These are phyloP conservation scores for Bipolaris sorokiniana DNA, from an alignment of 2,329 filamentous ascomycete genomes.

Conservation along the genomic window DNA sequence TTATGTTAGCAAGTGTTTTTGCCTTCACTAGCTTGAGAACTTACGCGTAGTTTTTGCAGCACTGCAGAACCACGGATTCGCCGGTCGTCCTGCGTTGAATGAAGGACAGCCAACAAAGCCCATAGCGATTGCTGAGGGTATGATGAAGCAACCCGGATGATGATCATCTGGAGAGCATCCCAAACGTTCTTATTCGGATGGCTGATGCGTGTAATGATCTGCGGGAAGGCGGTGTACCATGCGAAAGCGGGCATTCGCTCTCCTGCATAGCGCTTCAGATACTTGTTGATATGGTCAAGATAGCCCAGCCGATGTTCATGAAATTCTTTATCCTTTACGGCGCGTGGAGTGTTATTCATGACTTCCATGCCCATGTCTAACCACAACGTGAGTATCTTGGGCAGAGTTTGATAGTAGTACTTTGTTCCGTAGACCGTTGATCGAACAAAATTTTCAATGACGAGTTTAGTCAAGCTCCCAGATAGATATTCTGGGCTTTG, in stretches of 20 bases:
- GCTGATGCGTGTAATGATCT: slow-evolving; percentile 94
- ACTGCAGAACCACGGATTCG: slow-evolving; percentile 58
- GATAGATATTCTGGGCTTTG: slow-evolving; percentile 66
- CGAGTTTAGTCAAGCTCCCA: slow-evolving; percentile 83
- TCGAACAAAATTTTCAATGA: slow-evolving; percentile 91
- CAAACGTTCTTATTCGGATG: slow-evolving; percentile 82
- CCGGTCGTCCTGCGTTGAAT: slow-evolving; percentile 76
- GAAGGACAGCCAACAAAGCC: slow-evolving; percentile 86
- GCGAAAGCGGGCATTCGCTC: slow-evolving; percentile 73
- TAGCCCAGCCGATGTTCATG: slow-evolving; percentile 37
- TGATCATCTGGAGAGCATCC: slow-evolving; percentile 76
- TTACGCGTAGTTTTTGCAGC: slow-evolving; percentile 50
- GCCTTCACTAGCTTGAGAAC: slow-evolving; percentile 13
- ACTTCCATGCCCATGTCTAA: slow-evolving; percentile 84
- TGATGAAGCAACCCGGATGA: slow-evolving; percentile 82
- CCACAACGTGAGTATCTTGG: slow-evolving; percentile 91
- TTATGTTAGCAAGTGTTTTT: slow-evolving; percentile 40
- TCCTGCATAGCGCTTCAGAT: slow-evolving; percentile 77
- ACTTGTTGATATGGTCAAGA: slow-evolving; percentile 59
- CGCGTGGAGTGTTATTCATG: slow-evolving; percentile 40
- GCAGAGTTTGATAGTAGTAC: slow-evolving; percentile 93
- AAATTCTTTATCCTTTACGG: slow-evolving; percentile 39
- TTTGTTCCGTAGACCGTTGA: slow-evolving; percentile 90
- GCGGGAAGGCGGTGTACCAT: slow-evolving; percentile 83
- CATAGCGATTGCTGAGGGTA: slow-evolving; percentile 92